A percentile compares a stretch with the other conserved stretches of the same genome.
These are phyloP conservation scores for Lanmaoa pseudosensibilis DNA, from an alignment of 768 basidiomycete species.

Conservation along the genomic window DNA sequence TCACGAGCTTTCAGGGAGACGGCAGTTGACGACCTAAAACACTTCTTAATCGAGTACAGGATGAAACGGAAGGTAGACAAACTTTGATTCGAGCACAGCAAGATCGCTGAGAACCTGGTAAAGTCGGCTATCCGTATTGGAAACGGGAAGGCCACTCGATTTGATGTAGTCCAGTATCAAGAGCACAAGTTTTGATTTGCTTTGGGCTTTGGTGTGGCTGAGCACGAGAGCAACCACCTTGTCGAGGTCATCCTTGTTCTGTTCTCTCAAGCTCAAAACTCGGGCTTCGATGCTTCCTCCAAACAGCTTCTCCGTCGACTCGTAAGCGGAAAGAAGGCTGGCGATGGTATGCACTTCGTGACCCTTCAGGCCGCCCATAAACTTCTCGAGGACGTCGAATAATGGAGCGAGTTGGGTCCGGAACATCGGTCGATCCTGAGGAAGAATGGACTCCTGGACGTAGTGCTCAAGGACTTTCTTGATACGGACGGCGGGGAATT, in stretches of 20 bases:
- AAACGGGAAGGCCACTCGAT: constrained; percentile 70
- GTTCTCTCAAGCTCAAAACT: constrained; percentile 85
- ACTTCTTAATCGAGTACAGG: constrained; percentile 2
- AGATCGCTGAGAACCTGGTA: constrained; percentile 78
- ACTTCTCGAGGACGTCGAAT: constrained; percentile 75
- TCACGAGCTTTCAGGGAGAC: constrained; percentile 96
- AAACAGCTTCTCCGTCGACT: constrained; percentile 87
- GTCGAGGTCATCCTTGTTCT: constrained; percentile 90
- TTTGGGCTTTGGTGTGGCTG: constrained; percentile 93
- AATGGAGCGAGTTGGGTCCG: constrained; percentile 68
- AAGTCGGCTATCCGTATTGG: constrained; percentile 70
- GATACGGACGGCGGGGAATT: constrained; percentile 89
- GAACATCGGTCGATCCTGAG: constrained; percentile 81
- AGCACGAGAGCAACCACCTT: constrained; percentile 83
- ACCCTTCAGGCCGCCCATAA: constrained; percentile 77
- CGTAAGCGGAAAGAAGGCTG: constrained; percentile 73
- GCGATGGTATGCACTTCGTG: constrained; percentile 84
- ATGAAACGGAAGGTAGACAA: constrained; percentile 26
- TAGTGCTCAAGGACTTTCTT: constrained; percentile 86
- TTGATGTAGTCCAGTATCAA: constrained; percentile 90
- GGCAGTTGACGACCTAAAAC: constrained; percentile 75
- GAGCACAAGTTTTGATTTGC: constrained; percentile 87
- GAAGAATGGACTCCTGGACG: constrained; percentile 74
- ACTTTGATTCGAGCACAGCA: constrained; percentile 88
- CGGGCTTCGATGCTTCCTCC: constrained; percentile 93